Conservation (phyloP, 805 yeast species). For the Sugiyamaella floridensis region DNA sequence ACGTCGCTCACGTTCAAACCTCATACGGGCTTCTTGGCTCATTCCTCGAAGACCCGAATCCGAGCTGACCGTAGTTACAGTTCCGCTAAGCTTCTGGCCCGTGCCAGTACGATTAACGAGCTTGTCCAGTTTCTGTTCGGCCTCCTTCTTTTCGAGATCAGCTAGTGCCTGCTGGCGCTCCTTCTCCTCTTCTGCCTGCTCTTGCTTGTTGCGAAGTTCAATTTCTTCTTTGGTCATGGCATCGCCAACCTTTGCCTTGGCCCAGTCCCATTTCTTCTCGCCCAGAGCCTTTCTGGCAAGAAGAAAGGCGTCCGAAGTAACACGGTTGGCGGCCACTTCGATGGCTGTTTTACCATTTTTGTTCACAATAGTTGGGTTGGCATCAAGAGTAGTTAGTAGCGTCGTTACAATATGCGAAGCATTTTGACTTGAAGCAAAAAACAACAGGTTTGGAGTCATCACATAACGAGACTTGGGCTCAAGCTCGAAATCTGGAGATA, state of each 20-base stretch:
- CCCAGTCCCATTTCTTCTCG: constrained; percentile 67
- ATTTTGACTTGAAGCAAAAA: constrained; percentile 67
- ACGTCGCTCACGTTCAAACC: constrained; percentile 85
- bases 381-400: constrained; percentile 55
- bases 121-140: constrained; percentile 36
- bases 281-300: constrained; percentile 62
- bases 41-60: constrained; percentile 39
- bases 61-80: constrained; percentile 18
- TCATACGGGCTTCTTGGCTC: constrained; percentile 64
- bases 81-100: constrained; percentile 19
- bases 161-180: constrained; percentile 66
- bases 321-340: constrained; percentile 48
- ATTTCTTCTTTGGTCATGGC: constrained; percentile 36
- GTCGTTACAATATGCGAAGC: constrained; percentile 56
- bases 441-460: constrained; percentile 66
- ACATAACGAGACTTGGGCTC: constrained; percentile 48
- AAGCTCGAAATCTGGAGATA: constrained; percentile 45
- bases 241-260: constrained; percentile 53
- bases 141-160: constrained; percentile 76
- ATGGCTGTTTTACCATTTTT: constrained; percentile 55
- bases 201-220: constrained; percentile 20
- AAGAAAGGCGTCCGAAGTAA: constrained; percentile 49
- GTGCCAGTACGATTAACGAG: constrained; percentile 23
- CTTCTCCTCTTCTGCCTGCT: constrained; percentile 16
- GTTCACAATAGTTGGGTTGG: constrained; percentile 59